Conservation (phyloP, 441 rosid species). For the Viola pubescens region DNA sequence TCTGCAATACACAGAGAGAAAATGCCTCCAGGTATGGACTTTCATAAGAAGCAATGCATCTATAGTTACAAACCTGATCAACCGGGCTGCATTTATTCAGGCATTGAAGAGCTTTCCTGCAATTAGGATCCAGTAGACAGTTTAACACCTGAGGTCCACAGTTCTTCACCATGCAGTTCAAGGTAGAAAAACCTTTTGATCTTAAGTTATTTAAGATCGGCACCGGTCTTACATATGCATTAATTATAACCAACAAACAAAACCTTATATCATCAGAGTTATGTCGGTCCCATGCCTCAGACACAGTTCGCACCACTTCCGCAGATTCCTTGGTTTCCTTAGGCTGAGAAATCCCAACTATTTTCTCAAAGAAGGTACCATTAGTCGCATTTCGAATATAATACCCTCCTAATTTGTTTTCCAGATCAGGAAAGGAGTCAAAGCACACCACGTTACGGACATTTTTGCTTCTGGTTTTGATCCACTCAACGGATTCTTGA, state of each 20-base stretch:
- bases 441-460: conserved; percentile 60
- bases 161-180: conserved; percentile 71
- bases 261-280: conserved; percentile 85
- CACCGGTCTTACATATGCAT: conserved; percentile 73
- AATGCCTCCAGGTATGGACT: conserved; percentile 79
- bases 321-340: conserved; percentile 32
- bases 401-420: conserved; percentile 56
- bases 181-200: conserved; percentile 78
- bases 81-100: conserved; percentile 86
- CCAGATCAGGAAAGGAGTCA: conserved; percentile 39
- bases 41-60: conserved; percentile 88
- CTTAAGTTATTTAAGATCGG: conserved; percentile 65
- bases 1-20: conserved; percentile 76
- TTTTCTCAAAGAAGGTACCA: conserved; percentile 27
- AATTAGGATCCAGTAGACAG: conserved; percentile 72
- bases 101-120: conserved; percentile 90
- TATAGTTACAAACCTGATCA: conserved; percentile 83
- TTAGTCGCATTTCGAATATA: conserved; percentile 24
- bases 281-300: conserved; percentile 70
- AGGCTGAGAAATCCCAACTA: conserved; percentile 18
- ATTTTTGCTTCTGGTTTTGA: conserved; percentile 29
- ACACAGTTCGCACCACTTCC: conserved; percentile 51
- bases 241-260: conserved; percentile 67
- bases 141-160: conserved; percentile 76
- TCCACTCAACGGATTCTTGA: conserved; percentile 55